Percentiles rank a stretch among this genome's conserved stretches.
Conservation (phyloP, 768 basidiomycete genomes). For the Coprinopsis marcescibilis region DNA sequence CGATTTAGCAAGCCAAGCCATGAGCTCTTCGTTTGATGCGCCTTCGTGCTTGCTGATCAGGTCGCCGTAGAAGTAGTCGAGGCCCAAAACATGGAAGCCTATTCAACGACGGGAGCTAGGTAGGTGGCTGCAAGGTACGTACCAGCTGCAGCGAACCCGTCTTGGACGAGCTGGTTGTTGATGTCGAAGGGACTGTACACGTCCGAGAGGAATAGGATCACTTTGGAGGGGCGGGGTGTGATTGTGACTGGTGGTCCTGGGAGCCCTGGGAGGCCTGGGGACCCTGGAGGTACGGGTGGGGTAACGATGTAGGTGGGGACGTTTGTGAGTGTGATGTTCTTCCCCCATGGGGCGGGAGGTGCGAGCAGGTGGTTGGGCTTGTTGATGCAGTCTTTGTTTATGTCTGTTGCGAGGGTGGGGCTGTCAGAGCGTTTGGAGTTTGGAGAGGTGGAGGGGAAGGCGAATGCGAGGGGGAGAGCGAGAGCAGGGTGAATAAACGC, state of each 20-base stretch:
- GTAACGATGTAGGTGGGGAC: constrained; percentile 51
- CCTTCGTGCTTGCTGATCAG: constrained; percentile 33
- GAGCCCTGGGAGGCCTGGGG: no score
- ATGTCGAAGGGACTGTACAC: constrained; percentile 52
- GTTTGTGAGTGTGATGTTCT: constrained; percentile 31
- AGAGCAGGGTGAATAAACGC: no score
- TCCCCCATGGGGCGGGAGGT: no score
- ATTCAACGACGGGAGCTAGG: not conserved
- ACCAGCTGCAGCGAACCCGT: constrained; percentile 61
- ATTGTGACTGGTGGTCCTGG: constrained; percentile 20
- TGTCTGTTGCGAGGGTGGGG: no score
- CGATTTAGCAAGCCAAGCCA: constrained; percentile 35
- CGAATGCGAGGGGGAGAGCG: no score
- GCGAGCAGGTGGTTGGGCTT: no score
- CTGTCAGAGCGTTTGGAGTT: no score
- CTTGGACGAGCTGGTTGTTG: constrained; percentile 55
- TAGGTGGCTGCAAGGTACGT: constrained; percentile 5
- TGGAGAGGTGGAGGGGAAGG: no score
- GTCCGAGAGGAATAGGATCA: no score
- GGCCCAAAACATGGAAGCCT: constrained; percentile 55
- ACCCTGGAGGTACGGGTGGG: constrained; percentile 26
- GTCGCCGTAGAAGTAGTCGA: constrained; percentile 62
- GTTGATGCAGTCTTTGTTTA: no score
- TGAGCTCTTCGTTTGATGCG: constrained; percentile 30
- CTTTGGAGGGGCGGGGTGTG: constrained; percentile 52